Percentiles rank a stretch among this genome's conserved stretches.
phyloP scores from a whole-genome alignment of 2,329 filamentous ascomycete species.

The Venturia carpophila region DNA sequence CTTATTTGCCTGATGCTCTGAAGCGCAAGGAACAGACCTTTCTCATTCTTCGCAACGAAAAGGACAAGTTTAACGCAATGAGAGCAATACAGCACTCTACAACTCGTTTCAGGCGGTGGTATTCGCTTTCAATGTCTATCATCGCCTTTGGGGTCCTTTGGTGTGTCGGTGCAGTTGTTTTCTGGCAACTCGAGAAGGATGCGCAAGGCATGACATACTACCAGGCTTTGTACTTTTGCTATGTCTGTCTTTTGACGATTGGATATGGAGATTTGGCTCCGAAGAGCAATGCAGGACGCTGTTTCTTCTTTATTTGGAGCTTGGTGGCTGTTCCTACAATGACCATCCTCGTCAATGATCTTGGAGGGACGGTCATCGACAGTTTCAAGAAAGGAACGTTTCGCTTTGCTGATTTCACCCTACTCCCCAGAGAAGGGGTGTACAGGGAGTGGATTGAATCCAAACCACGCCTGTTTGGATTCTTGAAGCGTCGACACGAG shows the following conservation, averaged over 20 bases:
- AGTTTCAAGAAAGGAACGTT: constrained; percentile 56
- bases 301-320: constrained; percentile 92
- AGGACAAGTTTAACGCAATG: constrained; percentile 72
- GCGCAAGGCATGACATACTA: constrained; percentile 63
- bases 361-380: constrained; percentile 72
- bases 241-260: constrained; percentile 73
- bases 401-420: constrained; percentile 54
- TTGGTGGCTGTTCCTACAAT: constrained; percentile 48
- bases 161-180: constrained; percentile 71
- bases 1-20: constrained; percentile 6
- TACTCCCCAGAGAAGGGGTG: constrained; percentile 54
- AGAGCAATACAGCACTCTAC: constrained; percentile 65
- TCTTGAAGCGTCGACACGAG: constrained; percentile 19
- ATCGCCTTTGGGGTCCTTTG: constrained; percentile 66
- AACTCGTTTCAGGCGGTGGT: constrained; percentile 62
- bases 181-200: constrained; percentile 52
- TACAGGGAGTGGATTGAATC: constrained; percentile 45
- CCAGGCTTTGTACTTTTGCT: constrained; percentile 75
- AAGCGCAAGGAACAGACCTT: constrained; percentile 35
- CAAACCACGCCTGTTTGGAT: constrained; percentile 36
- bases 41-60: constrained; percentile 49
- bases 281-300: constrained; percentile 66
- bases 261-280: constrained; percentile 79
- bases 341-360: constrained; percentile 54
- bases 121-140: constrained; percentile 59